Base-by-base conservation (phyloP, 2,329 filamentous ascomycete genomes). In the Graphilbum sp. region DNA sequence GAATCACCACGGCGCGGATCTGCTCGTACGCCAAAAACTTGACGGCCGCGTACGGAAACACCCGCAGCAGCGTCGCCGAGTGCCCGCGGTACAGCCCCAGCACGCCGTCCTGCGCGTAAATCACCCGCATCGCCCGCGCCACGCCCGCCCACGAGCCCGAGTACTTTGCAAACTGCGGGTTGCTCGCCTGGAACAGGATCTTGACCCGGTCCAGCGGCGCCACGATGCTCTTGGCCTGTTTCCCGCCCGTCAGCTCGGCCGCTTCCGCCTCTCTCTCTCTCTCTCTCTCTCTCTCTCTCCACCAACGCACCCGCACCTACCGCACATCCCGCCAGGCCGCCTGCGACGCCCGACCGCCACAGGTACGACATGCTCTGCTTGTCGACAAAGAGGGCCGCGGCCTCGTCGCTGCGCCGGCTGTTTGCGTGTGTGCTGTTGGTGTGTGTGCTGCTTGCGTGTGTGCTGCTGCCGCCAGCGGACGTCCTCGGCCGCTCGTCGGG, bases 21-120 rank as follows among this genome's bases (percentile, higher is more conserved):
- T 98, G 90, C 57, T 98, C 90, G 62, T 98, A 98, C 34, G 88
- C 87, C 32, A 98, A 72, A 53, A 98, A 98, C 54, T 98, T 98
- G 59, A 96, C 94, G 34, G 83, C 88, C 15, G 88, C 90, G 56
- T 98, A 98, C 6, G 90, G 90, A 50, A 96, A 98, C 45, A 98
- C 93, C 46, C 90, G 79, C 37, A 96, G 67, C 3, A 98, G 65
- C 0, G 90, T 98, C 3, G 87, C 90, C 4, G 86, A 95, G 56
- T 98, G 90, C 7, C 90, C 90, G 37, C 90, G 80, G 60, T 86
- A 98, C 7, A 98, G 67, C 1, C 90, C 90, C 11, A 66, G 55
- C 2, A 71, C 46, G 29, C 90, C 90, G 45, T 92, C 81, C 34
- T 73, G 64, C 19, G 57, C 61, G 50, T 90, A 83, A 45, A 98